A percentile compares a stretch with the other conserved stretches of the same genome.
These are phyloP conservation scores for Botryotinia convoluta DNA, from an alignment of 2,329 filamentous ascomycete genomes.

Conservation along the genomic window DNA sequence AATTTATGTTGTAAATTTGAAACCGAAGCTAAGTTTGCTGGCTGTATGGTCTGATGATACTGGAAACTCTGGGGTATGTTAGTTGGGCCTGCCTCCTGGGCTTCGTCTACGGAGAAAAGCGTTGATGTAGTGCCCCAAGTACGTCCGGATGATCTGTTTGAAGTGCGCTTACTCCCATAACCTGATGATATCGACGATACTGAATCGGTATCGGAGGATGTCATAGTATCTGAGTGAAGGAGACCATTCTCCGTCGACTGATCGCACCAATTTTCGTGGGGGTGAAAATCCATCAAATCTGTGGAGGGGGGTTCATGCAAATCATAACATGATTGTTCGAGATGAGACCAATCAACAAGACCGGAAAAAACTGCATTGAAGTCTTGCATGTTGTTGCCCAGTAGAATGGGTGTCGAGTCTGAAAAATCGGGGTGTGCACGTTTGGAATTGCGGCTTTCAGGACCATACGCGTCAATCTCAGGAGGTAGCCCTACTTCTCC, in stretches of 20 bases:
- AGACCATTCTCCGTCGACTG: background rate
- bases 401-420: background rate
- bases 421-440: background rate
- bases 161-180: slow-evolving; percentile 3
- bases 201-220: slow-evolving; percentile 20
- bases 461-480: background rate
- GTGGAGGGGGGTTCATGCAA: background rate
- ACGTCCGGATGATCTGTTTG: slow-evolving; percentile 23
- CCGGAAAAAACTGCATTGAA: background rate
- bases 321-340: background rate
- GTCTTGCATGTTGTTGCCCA: background rate
- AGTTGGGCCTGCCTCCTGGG: background rate
- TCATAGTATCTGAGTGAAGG: background rate
- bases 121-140: slow-evolving; percentile 28
- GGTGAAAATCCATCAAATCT: background rate
- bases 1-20: background rate
- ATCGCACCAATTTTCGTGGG: background rate
- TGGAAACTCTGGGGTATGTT: background rate
- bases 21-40: no score
- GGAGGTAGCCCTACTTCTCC: background rate
- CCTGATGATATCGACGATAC: slow-evolving; percentile 15
- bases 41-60: background rate
- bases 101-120: slow-evolving; percentile 7
- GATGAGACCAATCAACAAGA: background rate
- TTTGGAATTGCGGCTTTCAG: background rate